These are phyloP conservation scores for Willaertia magna DNA, from an alignment of 208 protist genomes.

Conservation along the genomic window DNA sequence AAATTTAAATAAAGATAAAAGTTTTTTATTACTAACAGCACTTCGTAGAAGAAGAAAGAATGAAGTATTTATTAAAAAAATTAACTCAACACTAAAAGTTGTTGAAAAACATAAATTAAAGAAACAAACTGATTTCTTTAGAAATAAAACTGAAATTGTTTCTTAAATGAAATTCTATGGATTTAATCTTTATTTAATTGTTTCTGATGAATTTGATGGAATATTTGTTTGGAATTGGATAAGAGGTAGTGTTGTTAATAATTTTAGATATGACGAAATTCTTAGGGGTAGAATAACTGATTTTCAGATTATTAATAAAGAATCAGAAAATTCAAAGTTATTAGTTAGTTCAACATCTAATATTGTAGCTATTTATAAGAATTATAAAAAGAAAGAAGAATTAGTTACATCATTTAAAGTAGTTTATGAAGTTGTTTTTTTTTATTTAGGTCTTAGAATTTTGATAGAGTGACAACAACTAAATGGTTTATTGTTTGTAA, in stretches of 20 bases:
- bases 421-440: not conserved
- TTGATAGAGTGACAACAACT: not conserved
- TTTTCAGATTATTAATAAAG: not conserved
- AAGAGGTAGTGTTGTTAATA: not conserved
- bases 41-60: not conserved
- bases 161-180: not conserved
- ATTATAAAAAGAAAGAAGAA: not conserved
- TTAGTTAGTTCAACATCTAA: not conserved
- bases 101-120: not conserved
- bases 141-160: not conserved
- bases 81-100: not conserved
- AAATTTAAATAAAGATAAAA: not conserved
- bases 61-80: not conserved
- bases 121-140: not conserved
- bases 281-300: not conserved
- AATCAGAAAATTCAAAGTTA: not conserved
- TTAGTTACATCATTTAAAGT: not conserved
- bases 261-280: not conserved
- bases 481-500: not conserved
- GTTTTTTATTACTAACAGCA: not conserved
- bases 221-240: constrained; percentile 4
- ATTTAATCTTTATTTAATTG: not conserved
- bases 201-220: not conserved
- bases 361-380: not conserved
- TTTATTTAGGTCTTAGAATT: not conserved